A percentile compares a stretch with the other conserved stretches of the same genome.
phyloP scores from a whole-genome alignment of 2,329 filamentous ascomycete species.

The Cadophora gregata region DNA sequence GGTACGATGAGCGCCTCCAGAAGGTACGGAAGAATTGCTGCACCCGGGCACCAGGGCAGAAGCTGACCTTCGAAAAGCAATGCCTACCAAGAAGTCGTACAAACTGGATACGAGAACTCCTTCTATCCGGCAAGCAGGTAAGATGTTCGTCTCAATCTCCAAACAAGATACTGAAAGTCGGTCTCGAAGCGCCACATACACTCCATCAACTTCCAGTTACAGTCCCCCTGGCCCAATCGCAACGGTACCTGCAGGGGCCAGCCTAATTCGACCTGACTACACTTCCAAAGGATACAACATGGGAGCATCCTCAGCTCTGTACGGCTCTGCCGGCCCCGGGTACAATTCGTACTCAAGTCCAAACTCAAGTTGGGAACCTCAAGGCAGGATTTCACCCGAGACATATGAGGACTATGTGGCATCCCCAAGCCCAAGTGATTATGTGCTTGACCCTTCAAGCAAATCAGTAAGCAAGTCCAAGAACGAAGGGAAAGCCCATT shows the following conservation, averaged over 20 bases:
- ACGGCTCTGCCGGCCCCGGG: constrained; percentile 42
- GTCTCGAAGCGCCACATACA: constrained; percentile 41
- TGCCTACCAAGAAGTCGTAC: constrained; percentile 38
- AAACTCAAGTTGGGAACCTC: constrained; percentile 42
- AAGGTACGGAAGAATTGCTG: constrained; percentile 41
- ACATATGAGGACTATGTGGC: constrained; percentile 51
- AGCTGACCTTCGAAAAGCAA: constrained; percentile 41
- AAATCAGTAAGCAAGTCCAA: constrained; percentile 54
- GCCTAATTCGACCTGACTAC: constrained; percentile 41
- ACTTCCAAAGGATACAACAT: constrained; percentile 41
- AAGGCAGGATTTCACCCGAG: constrained; percentile 44
- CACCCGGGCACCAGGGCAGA: constrained; percentile 21
- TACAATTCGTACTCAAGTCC: constrained; percentile 41
- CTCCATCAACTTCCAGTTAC: constrained; percentile 38
- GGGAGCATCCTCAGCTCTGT: constrained; percentile 39
- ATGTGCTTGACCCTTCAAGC: constrained; percentile 58
- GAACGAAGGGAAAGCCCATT: constrained; percentile 51
- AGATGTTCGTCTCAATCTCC: constrained; percentile 32
- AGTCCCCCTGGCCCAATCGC: constrained; percentile 36
- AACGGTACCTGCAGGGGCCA: constrained; percentile 29
- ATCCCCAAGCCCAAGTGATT: constrained; percentile 66
- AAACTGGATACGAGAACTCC: constrained; percentile 37
- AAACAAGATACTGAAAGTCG: constrained; percentile 39
- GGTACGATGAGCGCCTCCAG: constrained; percentile 38
- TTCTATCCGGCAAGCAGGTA: constrained; percentile 44